phyloP scores from a whole-genome alignment of 2,329 filamentous ascomycete species.

The Penicillium sp. region DNA sequence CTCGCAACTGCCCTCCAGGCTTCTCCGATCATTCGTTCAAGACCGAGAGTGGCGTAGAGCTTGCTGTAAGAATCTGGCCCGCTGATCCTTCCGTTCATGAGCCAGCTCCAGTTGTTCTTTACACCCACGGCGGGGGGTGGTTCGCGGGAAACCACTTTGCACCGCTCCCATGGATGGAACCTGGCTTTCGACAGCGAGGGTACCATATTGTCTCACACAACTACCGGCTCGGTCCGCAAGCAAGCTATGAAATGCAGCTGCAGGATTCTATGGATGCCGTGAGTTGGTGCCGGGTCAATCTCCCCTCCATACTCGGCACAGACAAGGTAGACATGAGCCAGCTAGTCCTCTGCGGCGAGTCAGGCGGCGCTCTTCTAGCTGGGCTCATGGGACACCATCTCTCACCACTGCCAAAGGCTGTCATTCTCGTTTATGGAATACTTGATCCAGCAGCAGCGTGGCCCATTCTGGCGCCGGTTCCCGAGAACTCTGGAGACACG shows the following conservation, averaged over 20 bases:
- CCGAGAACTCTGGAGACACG: background rate
- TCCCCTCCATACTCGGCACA: background rate
- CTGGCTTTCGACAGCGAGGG: background rate
- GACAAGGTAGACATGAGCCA: background rate
- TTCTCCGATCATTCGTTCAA: background rate
- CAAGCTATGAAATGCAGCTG: background rate
- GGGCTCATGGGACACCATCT: background rate
- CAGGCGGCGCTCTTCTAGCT: background rate
- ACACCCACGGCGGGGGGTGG: background rate
- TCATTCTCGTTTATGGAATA: background rate
- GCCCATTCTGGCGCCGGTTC: background rate
- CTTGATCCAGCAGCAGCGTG: background rate
- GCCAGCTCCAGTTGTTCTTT: background rate
- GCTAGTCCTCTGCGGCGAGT: background rate
- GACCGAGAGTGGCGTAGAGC: background rate
- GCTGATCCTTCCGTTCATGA: background rate
- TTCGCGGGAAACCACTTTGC: background rate
- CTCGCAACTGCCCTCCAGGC: background rate
- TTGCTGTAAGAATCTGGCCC: background rate
- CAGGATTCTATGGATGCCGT: background rate
- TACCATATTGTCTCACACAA: background rate
- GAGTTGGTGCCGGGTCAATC: background rate
- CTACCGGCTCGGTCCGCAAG: background rate
- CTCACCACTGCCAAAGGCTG: background rate
- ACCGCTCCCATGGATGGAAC: background rate